Evolutionary conservation across 1,139 yeast species (phyloP), one percentile per base, ranked within the genome.

Genomic region (Pichia sp.): DNA sequence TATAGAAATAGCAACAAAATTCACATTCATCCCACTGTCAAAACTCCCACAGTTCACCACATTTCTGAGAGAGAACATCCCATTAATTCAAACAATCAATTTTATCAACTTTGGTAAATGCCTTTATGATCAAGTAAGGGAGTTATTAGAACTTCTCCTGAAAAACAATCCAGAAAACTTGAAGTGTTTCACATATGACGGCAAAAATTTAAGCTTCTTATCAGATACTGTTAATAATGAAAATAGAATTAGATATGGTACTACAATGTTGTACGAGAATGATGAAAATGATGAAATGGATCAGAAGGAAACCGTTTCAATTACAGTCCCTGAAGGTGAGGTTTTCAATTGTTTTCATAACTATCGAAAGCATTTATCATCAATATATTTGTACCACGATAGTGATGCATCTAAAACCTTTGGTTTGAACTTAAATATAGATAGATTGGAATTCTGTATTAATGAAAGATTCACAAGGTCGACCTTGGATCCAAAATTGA

Each of bases 231-330:
- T 11, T n/a, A 14, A 32, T 34, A 20, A 12, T 37, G n/a, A n/a
- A n/a, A n/a, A n/a, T n/a, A n/a, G n/a, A n/a, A n/a, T n/a, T n/a
- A 36, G 8, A 9, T 15, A 28, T 37, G 14, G 14, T 14, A 21
- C 31, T 31, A 21, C 30, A 14, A 10, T 20, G 2, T 36, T 36
- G 24, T 36, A 36, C 24, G 39, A 36, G 24, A 36, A 36, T 36
- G 48, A 45, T 41, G 48, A 45, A 34, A 18, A 36, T 28, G 12
- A 36, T 17, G 48, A 44, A 21, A n/a, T n/a, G n/a, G n/a, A n/a
- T n/a, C n/a, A n/a, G n/a, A 22, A 7, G 10, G 42, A 32, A 15
- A 21, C 37, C 4, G 10, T 30, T 5, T 10, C 33, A 30, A 30
- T 30, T 7, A 6, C 24, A 34, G 17, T 19, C 18, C 6, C 9